Base-by-base conservation (phyloP, 148 eudicot species). In the Nyssa sinensis region DNA sequence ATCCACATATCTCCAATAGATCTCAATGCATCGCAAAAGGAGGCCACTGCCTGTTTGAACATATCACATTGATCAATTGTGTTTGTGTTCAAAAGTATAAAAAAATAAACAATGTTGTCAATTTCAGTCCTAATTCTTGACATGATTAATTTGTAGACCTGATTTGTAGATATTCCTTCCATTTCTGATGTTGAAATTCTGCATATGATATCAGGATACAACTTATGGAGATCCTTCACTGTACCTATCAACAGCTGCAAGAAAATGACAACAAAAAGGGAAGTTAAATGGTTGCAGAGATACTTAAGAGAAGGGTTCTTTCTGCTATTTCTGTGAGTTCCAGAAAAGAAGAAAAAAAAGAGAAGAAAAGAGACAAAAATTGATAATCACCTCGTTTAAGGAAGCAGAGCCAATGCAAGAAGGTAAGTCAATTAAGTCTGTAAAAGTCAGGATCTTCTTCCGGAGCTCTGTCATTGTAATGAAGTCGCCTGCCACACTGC, bases 371-470 rank as follows among this genome's bases (percentile, higher is more conserved):
- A 41, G 4, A 49, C 14, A 19, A 11, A 27, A 32, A 65, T 71
- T 53, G 47, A 30, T 51, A 47, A 63, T 33, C 80, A 96, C 99
- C 88, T 93, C 92, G 37, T 84, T 83, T 32, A 87, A 81, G 23
- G 95, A 87, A 80, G 87, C 81, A 31, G 98, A 91, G 41, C 85
- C 87, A 49, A 49, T 71, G 23, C 89, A 84, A 8, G 98, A 92
- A 68, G 98, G 86, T 39, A 96, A 76, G 80, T 96, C 99, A 35
- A 93, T 84, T 28, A 92, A 83, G 75, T 96, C 95, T 74, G 98
- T 82, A 66, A 96, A 89, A 69, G 78, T 77, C 70, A 81, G 81
- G 76, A 93, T 79, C 72, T 91, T 93, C 80, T 77, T 90, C 80
- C 88, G 88, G 25, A 96, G 81, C 75, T 89, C 93, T 77, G 82